Conservation (phyloP, 306 rosid species). For the Prunus padus region DNA sequence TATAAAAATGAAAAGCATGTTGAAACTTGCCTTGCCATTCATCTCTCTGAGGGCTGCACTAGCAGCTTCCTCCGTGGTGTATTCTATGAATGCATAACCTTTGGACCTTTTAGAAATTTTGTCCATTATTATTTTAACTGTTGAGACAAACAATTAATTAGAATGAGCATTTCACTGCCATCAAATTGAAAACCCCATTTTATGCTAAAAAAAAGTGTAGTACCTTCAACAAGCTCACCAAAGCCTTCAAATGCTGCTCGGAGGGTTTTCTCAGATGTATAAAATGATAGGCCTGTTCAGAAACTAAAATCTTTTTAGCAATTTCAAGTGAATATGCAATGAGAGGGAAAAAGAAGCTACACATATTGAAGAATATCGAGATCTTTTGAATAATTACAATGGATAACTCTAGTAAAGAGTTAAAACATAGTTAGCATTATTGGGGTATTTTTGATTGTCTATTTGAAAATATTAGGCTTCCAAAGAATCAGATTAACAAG, state of each 20-base stretch:
- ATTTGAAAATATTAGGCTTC: neutral
- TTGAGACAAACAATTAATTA: slow-evolving; percentile 25
- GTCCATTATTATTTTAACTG: slow-evolving; percentile 84
- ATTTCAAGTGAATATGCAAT: neutral
- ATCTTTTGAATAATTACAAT: neutral
- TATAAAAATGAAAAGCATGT: neutral
- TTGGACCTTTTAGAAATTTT: slow-evolving; percentile 93
- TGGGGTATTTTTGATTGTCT: neutral
- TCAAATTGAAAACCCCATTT: neutral
- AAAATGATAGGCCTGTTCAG: slow-evolving; percentile 59
- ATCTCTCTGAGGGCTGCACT: slow-evolving; percentile 78
- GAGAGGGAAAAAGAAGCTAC: neutral
- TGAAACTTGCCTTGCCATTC: slow-evolving; percentile 75
- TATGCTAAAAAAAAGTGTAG: neutral
- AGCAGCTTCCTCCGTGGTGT: slow-evolving; percentile 84
- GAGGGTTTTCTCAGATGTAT: slow-evolving; percentile 76
- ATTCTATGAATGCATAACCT: slow-evolving; percentile 88
- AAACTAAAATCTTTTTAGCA: slow-evolving; percentile 7
- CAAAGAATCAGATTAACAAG: neutral
- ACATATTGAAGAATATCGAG: neutral
- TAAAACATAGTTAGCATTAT: neutral
- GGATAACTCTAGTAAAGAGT: neutral
- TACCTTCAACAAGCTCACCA: slow-evolving; percentile 87
- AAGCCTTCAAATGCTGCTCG: slow-evolving; percentile 81
- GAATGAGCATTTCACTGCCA: slow-evolving; percentile 3